phyloP scores from a whole-genome alignment of 352 stramenopile species.

The Phytopythium ostracodes region DNA sequence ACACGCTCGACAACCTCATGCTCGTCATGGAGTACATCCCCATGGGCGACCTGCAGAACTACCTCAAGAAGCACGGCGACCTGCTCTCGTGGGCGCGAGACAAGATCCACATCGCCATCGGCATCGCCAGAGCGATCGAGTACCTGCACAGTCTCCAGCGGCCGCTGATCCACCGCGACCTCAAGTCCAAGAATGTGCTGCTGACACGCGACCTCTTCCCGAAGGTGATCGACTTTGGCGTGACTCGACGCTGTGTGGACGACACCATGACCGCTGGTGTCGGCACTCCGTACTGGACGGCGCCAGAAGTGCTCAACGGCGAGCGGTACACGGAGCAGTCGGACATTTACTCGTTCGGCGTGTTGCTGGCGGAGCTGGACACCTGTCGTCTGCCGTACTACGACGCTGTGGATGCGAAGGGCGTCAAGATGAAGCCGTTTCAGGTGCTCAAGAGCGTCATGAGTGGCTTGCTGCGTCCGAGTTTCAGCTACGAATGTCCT shows the following conservation, averaged over 20 bases:
- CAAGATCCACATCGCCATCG: slow-evolving; percentile 26
- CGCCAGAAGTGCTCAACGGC: slow-evolving; percentile 64
- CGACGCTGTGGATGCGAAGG: too few relatives aligned
- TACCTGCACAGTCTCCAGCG: slow-evolving; percentile 22
- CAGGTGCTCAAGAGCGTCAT: slow-evolving; percentile 43
- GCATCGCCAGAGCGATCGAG: slow-evolving; percentile 20
- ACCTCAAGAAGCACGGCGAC: slow-evolving; percentile 16
- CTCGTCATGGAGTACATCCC: slow-evolving; percentile 33
- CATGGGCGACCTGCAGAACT: slow-evolving; percentile 17
- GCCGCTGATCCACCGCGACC: slow-evolving; percentile 36
- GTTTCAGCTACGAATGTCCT: slow-evolving; percentile 32
- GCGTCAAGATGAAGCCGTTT: slow-evolving; percentile 39
- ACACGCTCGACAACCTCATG: slow-evolving; percentile 24
- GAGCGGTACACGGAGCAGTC: slow-evolving; percentile 48
- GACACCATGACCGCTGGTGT: slow-evolving; percentile 52
- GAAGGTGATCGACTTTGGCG: slow-evolving; percentile 82
- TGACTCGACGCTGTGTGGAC: slow-evolving; percentile 27
- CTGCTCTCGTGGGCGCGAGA: slow-evolving; percentile 25
- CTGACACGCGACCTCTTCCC: slow-evolving; percentile 54
- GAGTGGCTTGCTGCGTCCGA: slow-evolving; percentile 31
- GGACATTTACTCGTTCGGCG: slow-evolving; percentile 60
- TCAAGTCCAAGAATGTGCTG: slow-evolving; percentile 42
- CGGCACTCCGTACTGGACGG: slow-evolving; percentile 78
- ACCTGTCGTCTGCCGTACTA: slow-evolving; percentile 29
- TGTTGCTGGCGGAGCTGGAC: slow-evolving; percentile 49